Percentiles rank a stretch among this genome's conserved stretches.
Conservation (phyloP, 768 basidiomycete genomes). For the Amanita pseudoporphyria region DNA sequence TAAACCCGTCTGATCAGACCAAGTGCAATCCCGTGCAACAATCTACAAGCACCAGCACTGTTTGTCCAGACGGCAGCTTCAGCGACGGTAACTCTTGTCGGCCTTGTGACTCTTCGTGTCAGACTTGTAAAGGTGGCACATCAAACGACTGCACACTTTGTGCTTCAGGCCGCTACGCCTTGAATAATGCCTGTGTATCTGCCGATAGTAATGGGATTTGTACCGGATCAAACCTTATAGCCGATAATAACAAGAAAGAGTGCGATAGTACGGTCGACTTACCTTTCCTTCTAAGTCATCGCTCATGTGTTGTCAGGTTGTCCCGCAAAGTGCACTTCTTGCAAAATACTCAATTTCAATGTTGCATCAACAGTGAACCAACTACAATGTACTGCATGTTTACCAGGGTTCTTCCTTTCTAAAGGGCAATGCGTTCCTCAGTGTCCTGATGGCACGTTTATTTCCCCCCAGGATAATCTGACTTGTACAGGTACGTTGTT, state of each 20-base stretch:
- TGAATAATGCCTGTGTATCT: constrained; percentile 62
- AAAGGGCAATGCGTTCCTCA: constrained; percentile 57
- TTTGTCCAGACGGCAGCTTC: constrained; percentile 63
- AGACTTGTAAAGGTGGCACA: constrained; percentile 55
- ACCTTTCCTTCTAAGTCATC: neutral
- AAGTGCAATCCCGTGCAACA: constrained; percentile 49
- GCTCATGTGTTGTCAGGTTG: constrained; percentile 37
- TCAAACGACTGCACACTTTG: constrained; percentile 66
- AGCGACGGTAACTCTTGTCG: constrained; percentile 40
- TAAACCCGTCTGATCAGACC: constrained; percentile 51
- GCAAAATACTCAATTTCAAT: constrained; percentile 62
- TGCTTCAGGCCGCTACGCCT: constrained; percentile 42
- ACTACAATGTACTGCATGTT: constrained; percentile 66
- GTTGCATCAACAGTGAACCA: constrained; percentile 53
- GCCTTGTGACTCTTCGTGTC: constrained; percentile 53
- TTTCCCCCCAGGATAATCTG: constrained; percentile 60
- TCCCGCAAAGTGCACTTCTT: constrained; percentile 67
- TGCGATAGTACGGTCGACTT: constrained; percentile 55
- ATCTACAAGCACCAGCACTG: constrained; percentile 39
- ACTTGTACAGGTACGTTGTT: constrained; percentile 49
- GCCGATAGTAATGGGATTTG: constrained; percentile 64
- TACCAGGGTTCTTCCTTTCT: constrained; percentile 68
- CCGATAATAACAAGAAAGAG: constrained; percentile 66
- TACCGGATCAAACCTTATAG: constrained; percentile 52
- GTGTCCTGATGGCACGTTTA: constrained; percentile 68